phyloP scores from a whole-genome alignment of 1,284 basidiomycete genomes.

The Filobasidium uniguttulatum region DNA sequence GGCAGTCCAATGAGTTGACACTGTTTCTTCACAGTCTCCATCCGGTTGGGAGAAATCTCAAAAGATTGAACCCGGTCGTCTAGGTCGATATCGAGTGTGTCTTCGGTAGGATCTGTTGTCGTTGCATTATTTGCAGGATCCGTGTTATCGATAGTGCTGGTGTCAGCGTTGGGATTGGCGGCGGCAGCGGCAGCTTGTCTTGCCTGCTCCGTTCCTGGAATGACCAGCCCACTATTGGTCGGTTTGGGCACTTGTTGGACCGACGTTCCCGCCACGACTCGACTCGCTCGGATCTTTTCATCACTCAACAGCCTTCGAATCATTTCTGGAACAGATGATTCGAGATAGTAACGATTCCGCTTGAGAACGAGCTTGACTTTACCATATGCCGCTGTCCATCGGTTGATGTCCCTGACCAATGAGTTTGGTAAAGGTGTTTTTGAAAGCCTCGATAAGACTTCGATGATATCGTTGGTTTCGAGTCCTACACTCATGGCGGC shows the following conservation, averaged over 20 bases:
- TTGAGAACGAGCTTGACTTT: constrained; percentile 95
- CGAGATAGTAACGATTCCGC: constrained; percentile 90
- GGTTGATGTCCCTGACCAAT: constrained; percentile 70
- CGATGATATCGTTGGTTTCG: constrained; percentile 96
- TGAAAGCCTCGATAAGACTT: constrained; percentile 75
- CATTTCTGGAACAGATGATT: constrained; percentile 83
- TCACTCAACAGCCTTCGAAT: constrained; percentile 76
- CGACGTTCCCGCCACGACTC: constrained; percentile 53
- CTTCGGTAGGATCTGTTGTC: no score
- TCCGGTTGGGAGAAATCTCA: constrained; percentile 78
- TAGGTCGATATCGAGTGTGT: constrained; percentile 74
- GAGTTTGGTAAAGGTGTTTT: constrained; percentile 83
- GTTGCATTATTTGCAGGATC: no score
- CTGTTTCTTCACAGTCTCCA: constrained; percentile 87
- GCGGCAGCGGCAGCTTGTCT: constrained; percentile 19
- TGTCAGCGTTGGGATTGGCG: background rate
- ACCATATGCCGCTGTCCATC: constrained; percentile 83
- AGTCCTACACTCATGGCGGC: constrained; percentile 97
- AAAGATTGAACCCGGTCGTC: constrained; percentile 93
- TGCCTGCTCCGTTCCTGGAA: constrained; percentile 54
- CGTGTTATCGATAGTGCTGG: background rate
- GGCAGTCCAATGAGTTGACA: constrained; percentile 92
- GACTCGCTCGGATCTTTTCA: constrained; percentile 45
- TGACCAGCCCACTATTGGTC: constrained; percentile 54
- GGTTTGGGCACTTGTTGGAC: constrained; percentile 63